phyloP scores from a whole-genome alignment of 2,329 filamentous ascomycete species.

The Alternaria arborescens region DNA sequence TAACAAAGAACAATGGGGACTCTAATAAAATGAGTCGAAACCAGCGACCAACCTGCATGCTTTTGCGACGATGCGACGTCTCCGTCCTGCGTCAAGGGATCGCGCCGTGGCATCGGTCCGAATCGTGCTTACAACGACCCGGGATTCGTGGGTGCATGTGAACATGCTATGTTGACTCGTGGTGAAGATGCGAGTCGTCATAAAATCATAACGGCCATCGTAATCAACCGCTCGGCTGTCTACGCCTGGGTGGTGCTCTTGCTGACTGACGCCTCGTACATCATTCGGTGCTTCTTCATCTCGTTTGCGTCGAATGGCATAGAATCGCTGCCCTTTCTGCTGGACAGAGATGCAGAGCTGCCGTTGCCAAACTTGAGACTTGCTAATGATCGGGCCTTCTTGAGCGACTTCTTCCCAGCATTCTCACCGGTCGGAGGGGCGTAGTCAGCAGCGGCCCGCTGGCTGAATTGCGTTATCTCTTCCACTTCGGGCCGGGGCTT shows the following conservation, averaged over 20 bases:
- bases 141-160: slow-evolving; percentile 13
- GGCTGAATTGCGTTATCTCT: slow-evolving; percentile 52
- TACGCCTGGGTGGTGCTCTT: slow-evolving; percentile 17
- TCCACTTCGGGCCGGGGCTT: slow-evolving; percentile 62
- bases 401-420: slow-evolving; percentile 46
- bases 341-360: slow-evolving; percentile 43
- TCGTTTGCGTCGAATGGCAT: slow-evolving; percentile 46
- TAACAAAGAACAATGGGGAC: slow-evolving; percentile 18
- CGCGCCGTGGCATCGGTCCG: slow-evolving; percentile 11
- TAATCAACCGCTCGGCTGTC: slow-evolving; percentile 3
- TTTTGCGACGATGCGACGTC: slow-evolving; percentile 1
- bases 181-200: slow-evolving; percentile 23
- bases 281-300: slow-evolving; percentile 48
- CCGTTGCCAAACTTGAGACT: slow-evolving; percentile 42
- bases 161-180: slow-evolving; percentile 25
- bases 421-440: slow-evolving; percentile 28
- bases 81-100: slow-evolving; percentile 6
- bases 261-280: slow-evolving; percentile 45
- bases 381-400: slow-evolving; percentile 49
- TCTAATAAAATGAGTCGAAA: slow-evolving; percentile 14
- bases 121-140: slow-evolving; percentile 5
- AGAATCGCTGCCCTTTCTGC: slow-evolving; percentile 46
- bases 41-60: background rate
- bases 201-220: slow-evolving; percentile 27
- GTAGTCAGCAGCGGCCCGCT: slow-evolving; percentile 28